Base-by-base conservation (phyloP, 371 early-diverging fungal genomes). In the Rhizomucor miehei region DNA sequence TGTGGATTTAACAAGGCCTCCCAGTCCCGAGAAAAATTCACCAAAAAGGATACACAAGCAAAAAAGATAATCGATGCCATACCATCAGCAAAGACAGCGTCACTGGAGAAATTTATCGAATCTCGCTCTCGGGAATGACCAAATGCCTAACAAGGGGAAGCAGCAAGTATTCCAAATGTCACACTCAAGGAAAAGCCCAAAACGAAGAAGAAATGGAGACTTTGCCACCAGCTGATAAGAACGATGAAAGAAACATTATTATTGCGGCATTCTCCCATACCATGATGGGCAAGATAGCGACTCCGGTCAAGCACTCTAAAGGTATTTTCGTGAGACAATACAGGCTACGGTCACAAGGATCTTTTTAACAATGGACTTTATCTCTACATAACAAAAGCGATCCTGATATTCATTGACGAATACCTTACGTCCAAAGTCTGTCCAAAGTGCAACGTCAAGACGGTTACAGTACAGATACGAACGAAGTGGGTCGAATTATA, bases 1-100 rank as follows among this genome's bases (percentile, higher is more conserved):
- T 51, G 52, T 47, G 58, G 52, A 13, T 52, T 35, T 21, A 58
- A 52, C 24, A 37, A 38, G n/a, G 58, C 48, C 52, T 47, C 52
- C 8, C 6, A 38, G 24, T 19, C 19, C 10, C 36, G 12, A 12
- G 19, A 52, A 39, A 25, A 41, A 29, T 29, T 20, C 6, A 25
- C 40, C n/a, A 13, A 43, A 24, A 11, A 36, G 11, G 47, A 25
- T 39, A 17, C 45, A 6, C 23, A 50, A 2, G 13, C 38, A 11
- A 57, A 44, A 16, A 8, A 38, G 38, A 9, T 50, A 1, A 49
- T 58, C 12, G 58, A 58, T 24, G n/a, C 17, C 39, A 51, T 58
- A n/a, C 57, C 52, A 6, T 6, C 5, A 39, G 14, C 14, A 5
- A 51, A 41, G 11, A 47, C 58, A 13, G 36, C 38, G 14, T 38